Conservation (phyloP, 2,329 filamentous ascomycete species). For the Penicillium sclerotigenum region DNA sequence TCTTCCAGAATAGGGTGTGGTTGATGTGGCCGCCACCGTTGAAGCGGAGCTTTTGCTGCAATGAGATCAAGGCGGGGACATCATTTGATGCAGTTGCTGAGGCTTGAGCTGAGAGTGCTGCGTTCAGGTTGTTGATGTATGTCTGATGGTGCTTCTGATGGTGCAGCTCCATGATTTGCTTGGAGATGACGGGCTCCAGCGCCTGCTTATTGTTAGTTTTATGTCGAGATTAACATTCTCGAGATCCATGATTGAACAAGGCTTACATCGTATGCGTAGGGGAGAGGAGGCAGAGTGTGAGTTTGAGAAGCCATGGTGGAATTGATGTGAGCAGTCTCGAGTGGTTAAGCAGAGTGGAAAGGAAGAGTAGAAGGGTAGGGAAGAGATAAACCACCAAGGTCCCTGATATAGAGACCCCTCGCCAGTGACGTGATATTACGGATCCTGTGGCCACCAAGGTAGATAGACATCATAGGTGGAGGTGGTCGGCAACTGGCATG, state of each 20-base stretch:
- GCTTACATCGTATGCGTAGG: slow-evolving; percentile 68
- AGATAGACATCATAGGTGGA: not conserved
- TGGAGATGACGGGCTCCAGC: slow-evolving; percentile 75
- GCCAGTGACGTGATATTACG: not conserved
- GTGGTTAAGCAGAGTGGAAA: not conserved
- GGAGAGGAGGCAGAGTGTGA: slow-evolving; percentile 63
- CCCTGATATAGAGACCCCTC: slow-evolving; percentile 4
- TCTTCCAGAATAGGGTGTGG: slow-evolving; percentile 90
- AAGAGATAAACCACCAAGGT: slow-evolving; percentile 15
- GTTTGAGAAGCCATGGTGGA: slow-evolving; percentile 31
- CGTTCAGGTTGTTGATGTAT: slow-evolving; percentile 85
- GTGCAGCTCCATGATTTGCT: slow-evolving; percentile 92
- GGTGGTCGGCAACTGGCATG: not conserved
- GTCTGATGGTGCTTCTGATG: slow-evolving; percentile 92
- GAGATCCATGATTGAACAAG: not conserved
- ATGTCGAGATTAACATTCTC: not conserved
- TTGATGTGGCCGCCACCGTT: slow-evolving; percentile 92
- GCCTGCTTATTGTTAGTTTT: slow-evolving; percentile 63
- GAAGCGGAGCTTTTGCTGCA: slow-evolving; percentile 75
- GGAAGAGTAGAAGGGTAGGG: not conserved
- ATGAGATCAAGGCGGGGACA: slow-evolving; percentile 61
- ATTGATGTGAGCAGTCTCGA: no score
- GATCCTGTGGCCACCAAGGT: slow-evolving; percentile 16
- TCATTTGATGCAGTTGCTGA: slow-evolving; percentile 57
- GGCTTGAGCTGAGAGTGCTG: slow-evolving; percentile 64